phyloP scores from a whole-genome alignment of 306 rosid species.

The Aeschynomene evenia region DNA sequence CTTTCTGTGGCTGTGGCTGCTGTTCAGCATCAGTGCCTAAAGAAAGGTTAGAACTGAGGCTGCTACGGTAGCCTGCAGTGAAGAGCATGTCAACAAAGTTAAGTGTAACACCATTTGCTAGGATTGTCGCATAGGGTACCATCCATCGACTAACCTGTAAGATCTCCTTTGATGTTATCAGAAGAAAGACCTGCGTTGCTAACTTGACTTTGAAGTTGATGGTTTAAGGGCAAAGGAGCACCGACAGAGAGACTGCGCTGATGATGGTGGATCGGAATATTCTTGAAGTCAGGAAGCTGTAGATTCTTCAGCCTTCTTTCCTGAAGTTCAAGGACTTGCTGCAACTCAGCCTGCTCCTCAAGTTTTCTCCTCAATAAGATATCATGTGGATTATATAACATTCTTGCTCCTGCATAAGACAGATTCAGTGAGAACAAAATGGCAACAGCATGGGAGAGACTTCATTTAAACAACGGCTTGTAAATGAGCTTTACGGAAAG shows the following conservation, averaged over 20 bases:
- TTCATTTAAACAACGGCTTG: not conserved
- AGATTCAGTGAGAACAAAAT: slow-evolving; percentile 5
- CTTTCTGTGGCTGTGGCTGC: slow-evolving; percentile 42
- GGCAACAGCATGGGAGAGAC: slow-evolving; percentile 1
- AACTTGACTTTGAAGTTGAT: slow-evolving; percentile 49
- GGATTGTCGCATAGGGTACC: not conserved
- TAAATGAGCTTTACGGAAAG: not conserved
- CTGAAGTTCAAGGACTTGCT: slow-evolving; percentile 80
- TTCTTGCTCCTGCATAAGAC: slow-evolving; percentile 59
- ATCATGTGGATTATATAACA: slow-evolving; percentile 64
- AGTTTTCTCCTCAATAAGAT: slow-evolving; percentile 65
- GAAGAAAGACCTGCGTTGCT: slow-evolving; percentile 45
- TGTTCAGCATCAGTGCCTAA: slow-evolving; percentile 38
- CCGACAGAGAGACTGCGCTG: slow-evolving; percentile 82
- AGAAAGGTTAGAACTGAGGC: slow-evolving; percentile 30
- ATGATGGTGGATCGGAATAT: slow-evolving; percentile 61
- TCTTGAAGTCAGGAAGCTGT: slow-evolving; percentile 82
- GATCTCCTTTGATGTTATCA: slow-evolving; percentile 55
- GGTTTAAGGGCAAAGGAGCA: slow-evolving; percentile 43
- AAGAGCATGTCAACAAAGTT: slow-evolving; percentile 15
- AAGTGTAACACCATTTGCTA: not conserved
- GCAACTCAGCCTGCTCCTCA: slow-evolving; percentile 87
- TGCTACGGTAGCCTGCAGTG: slow-evolving; percentile 49
- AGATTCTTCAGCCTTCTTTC: slow-evolving; percentile 76
- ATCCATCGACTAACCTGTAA: slow-evolving; percentile 49